Conservation (phyloP, 2,329 filamentous ascomycete species). For the Albifimbria verrucaria region DNA sequence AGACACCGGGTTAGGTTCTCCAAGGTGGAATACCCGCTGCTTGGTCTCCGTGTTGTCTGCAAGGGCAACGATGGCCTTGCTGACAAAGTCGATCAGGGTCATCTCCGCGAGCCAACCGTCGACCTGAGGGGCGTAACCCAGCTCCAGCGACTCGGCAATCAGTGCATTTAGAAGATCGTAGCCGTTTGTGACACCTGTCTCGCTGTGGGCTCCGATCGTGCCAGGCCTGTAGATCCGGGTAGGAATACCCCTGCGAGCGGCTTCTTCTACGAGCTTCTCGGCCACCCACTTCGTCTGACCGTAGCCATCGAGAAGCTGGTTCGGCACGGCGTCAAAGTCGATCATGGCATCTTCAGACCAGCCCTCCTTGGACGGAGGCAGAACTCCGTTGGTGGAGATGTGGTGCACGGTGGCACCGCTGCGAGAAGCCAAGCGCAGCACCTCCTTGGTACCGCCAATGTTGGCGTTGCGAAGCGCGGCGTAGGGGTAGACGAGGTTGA, state of each 20-base stretch:
- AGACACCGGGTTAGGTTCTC: constrained; percentile 68
- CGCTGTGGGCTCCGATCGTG: constrained; percentile 76
- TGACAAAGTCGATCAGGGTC: constrained; percentile 81
- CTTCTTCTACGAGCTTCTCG: constrained; percentile 70
- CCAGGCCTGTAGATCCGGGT: constrained; percentile 70
- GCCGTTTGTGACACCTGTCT: constrained; percentile 70
- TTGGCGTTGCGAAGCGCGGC: constrained; percentile 72
- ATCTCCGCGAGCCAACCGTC: constrained; percentile 77
- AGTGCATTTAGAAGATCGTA: constrained; percentile 76
- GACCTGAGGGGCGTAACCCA: constrained; percentile 68
- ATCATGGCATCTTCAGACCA: constrained; percentile 71
- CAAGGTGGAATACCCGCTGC: constrained; percentile 69
- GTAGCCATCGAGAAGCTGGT: constrained; percentile 68
- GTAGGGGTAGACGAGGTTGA: constrained; percentile 80
- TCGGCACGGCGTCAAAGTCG: constrained; percentile 64
- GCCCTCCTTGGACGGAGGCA: constrained; percentile 66
- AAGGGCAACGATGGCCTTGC: constrained; percentile 68
- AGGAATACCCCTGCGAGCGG: constrained; percentile 64
- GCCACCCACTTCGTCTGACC: constrained; percentile 82
- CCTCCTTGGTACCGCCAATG: constrained; percentile 73
- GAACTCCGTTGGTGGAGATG: constrained; percentile 75
- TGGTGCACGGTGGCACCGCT: constrained; percentile 72
- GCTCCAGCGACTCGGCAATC: constrained; percentile 71
- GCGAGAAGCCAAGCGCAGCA: constrained; percentile 66
- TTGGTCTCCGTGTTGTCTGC: constrained; percentile 59